Percentiles rank a stretch among this genome's conserved stretches.
These are phyloP conservation scores for Naematelia aurantialba DNA, from an alignment of 768 basidiomycete species.

Conservation along the genomic window DNA sequence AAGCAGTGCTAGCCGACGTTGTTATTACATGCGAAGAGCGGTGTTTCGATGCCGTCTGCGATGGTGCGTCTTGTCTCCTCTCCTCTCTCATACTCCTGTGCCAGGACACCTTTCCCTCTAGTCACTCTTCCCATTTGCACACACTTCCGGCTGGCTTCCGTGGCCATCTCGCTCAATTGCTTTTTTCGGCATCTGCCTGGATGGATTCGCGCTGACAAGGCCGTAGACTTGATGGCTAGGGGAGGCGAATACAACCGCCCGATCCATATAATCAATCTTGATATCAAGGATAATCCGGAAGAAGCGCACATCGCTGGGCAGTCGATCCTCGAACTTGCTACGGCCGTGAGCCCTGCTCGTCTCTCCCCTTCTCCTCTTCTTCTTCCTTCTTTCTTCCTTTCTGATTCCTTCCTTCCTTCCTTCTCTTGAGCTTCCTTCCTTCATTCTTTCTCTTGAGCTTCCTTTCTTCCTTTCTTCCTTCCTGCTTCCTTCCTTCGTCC, in stretches of 20 bases:
- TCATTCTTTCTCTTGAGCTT: too few species aligned
- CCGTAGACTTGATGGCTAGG: conserved; percentile 68
- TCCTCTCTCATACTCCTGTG: neutral
- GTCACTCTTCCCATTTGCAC: too few species aligned
- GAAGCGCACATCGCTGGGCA: conserved; percentile 94
- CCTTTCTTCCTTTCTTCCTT: too few species aligned
- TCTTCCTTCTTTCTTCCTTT: neutral
- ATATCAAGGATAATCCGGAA: conserved; percentile 99
- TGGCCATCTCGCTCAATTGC: too few species aligned
- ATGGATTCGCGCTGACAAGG: neutral
- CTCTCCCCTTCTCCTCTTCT: neutral
- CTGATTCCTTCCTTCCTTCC: neutral
- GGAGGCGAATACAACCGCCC: conserved; percentile 91
- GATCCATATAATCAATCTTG: conserved; percentile 93
- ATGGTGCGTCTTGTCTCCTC: conserved; percentile 61
- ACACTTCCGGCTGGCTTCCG: too few species aligned
- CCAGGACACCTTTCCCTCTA: neutral
- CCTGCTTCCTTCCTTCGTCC: too few species aligned
- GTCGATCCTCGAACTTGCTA: conserved; percentile 86
- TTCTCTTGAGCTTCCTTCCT: too few species aligned
- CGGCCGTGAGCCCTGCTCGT: conserved; percentile 62
- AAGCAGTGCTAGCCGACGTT: conserved; percentile 74
- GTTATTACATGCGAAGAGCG: conserved; percentile 99
- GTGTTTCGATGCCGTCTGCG: conserved; percentile 97
- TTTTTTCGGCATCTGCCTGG: too few species aligned